Conservation (phyloP, 2,329 filamentous ascomycete species). For the Akanthomyces dipterigenus region DNA sequence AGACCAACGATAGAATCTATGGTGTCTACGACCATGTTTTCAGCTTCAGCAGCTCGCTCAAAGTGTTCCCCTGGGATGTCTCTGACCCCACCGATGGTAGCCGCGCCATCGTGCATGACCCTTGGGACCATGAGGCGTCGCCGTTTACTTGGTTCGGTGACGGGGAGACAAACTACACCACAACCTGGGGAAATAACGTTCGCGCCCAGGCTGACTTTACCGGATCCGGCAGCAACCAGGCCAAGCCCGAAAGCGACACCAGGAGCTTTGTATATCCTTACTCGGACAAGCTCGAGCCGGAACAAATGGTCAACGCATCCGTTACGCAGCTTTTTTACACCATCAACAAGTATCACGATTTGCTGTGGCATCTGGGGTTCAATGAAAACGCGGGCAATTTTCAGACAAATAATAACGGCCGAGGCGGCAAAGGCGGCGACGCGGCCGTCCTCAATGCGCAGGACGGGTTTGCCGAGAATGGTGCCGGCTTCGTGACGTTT, state of each 20-base stretch:
- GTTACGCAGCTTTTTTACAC: constrained; percentile 56
- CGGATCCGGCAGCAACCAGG: constrained; percentile 53
- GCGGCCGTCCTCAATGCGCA: constrained; percentile 50
- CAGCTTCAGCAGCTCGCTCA: constrained; percentile 34
- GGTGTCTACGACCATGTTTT: constrained; percentile 52
- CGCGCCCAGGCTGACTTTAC: constrained; percentile 45
- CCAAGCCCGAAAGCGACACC: constrained; percentile 41
- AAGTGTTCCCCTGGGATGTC: constrained; percentile 50
- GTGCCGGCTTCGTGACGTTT: constrained; percentile 51
- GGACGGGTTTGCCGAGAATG: constrained; percentile 48
- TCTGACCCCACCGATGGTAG: constrained; percentile 47
- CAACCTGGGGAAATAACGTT: constrained; percentile 52
- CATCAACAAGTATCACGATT: constrained; percentile 51
- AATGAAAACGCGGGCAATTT: constrained; percentile 54
- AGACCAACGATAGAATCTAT: constrained; percentile 38
- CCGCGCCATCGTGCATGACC: constrained; percentile 39
- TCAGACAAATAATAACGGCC: constrained; percentile 48
- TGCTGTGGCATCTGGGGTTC: constrained; percentile 52
- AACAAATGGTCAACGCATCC: constrained; percentile 45
- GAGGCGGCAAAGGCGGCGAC: constrained; percentile 45
- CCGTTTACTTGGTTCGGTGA: constrained; percentile 48
- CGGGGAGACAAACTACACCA: constrained; percentile 41
- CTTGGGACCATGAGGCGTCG: constrained; percentile 39
- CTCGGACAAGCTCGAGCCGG: constrained; percentile 27
- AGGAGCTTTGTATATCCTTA: constrained; percentile 43